phyloP scores from a whole-genome alignment of 2,329 filamentous ascomycete species.

The Penicillium occitanis region DNA sequence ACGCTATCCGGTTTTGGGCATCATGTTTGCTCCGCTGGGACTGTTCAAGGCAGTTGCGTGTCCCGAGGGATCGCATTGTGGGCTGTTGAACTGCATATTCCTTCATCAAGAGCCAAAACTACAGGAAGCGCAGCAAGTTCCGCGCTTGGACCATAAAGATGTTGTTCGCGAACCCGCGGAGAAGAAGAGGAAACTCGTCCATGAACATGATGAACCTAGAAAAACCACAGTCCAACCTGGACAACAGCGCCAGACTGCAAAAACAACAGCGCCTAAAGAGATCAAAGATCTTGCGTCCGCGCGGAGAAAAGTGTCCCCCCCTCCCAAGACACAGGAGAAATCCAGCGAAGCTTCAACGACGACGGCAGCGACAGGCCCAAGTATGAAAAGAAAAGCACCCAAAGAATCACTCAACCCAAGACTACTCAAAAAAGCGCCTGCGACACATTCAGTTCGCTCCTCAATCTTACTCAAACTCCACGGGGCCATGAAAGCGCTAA shows the following conservation, averaged over 20 bases:
- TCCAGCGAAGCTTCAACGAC: slow-evolving; percentile 5
- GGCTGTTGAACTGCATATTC: slow-evolving; percentile 60
- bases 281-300: slow-evolving; percentile 26
- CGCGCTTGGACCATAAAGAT: slow-evolving; percentile 23
- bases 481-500: slow-evolving; percentile 43
- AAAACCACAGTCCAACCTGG: background rate
- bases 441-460: slow-evolving; percentile 42
- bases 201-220: slow-evolving; percentile 15
- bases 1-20: slow-evolving; percentile 20
- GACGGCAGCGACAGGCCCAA: background rate
- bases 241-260: slow-evolving; percentile 1
- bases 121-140: background rate
- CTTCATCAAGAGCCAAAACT: slow-evolving; percentile 44
- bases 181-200: slow-evolving; percentile 34
- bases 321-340: slow-evolving; percentile 24
- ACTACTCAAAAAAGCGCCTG: slow-evolving; percentile 46
- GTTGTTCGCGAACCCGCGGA: slow-evolving; percentile 20
- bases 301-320: slow-evolving; percentile 32
- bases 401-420: slow-evolving; percentile 48
- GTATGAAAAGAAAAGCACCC: slow-evolving; percentile 34
- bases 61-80: slow-evolving; percentile 53
- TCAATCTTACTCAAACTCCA: slow-evolving; percentile 48
- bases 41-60: slow-evolving; percentile 56
- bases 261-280: slow-evolving; percentile 21
- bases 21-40: slow-evolving; percentile 58